Evolutionary conservation across 176 grass and related monocot species (phyloP).

Genomic region (Raddia guianensis): DNA sequence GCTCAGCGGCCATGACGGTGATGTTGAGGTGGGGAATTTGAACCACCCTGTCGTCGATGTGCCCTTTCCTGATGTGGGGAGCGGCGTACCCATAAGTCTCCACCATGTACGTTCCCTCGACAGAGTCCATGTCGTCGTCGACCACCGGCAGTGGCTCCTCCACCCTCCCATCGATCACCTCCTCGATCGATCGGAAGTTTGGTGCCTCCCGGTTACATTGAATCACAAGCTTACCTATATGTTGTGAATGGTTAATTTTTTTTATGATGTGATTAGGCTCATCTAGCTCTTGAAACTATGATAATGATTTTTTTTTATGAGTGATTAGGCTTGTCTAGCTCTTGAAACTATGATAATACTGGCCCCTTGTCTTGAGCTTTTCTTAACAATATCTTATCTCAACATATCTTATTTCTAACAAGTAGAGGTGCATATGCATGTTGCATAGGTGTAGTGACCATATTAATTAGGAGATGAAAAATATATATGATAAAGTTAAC

Average conservation of each 20-base stretch:
- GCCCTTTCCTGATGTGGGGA: constrained; percentile 10
- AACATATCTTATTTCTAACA: no score
- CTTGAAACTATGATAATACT: no score
- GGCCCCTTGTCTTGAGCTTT: no score
- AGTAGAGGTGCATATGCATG: no score
- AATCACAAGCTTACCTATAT: constrained; percentile 55
- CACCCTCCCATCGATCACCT: constrained; percentile 47
- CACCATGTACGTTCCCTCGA: background rate
- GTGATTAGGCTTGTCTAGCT: no score
- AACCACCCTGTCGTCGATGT: background rate
- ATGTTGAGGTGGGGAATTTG: background rate
- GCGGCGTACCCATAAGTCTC: constrained; percentile 19
- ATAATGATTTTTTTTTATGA: no score
- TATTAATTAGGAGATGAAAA: no score
- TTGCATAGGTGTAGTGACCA: no score
- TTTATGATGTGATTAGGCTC: no score
- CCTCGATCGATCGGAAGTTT: constrained; percentile 60
- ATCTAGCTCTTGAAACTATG: no score
- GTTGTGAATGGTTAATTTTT: background rate
- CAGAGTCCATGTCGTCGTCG: background rate
- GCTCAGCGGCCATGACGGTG: constrained; percentile 51
- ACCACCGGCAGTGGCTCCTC: constrained; percentile 32
- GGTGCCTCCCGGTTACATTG: constrained; percentile 40
- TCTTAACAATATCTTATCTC: no score
- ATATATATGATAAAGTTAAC: no score